Evolutionary conservation across 106 monocot species (phyloP).

Genomic region (Vanilla planifolia): DNA sequence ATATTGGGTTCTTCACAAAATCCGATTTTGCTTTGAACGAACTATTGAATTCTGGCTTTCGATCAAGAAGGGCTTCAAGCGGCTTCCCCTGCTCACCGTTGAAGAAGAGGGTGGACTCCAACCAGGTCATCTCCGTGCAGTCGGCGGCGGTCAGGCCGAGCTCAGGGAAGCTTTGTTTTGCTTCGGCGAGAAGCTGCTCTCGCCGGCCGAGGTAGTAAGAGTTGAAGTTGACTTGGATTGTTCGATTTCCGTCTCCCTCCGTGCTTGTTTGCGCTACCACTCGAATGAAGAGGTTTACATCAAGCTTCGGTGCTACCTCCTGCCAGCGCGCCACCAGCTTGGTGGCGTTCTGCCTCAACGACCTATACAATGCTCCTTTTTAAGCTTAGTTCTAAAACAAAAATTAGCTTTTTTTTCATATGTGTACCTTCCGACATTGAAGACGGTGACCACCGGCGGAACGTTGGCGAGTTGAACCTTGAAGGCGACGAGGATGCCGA

Average conservation of each 20-base stretch:
- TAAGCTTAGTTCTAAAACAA: no score
- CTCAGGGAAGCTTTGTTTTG: slow-evolving; percentile 27
- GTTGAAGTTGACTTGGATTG: slow-evolving; percentile 21
- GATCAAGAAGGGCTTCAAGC: slow-evolving; percentile 9
- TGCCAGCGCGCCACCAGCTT: slow-evolving; percentile 12
- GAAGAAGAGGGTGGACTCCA: slow-evolving; percentile 24
- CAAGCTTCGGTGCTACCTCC: not conserved
- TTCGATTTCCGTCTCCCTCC: not conserved
- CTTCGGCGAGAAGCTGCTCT: slow-evolving; percentile 7
- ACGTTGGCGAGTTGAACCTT: slow-evolving; percentile 35
- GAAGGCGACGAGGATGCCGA: slow-evolving; percentile 38
- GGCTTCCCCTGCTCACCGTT: not conserved
- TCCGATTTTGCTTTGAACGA: slow-evolving; percentile 29
- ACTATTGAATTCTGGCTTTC: not conserved
- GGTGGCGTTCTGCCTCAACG: slow-evolving; percentile 20
- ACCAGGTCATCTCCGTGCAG: slow-evolving; percentile 38
- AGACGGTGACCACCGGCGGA: slow-evolving; percentile 31
- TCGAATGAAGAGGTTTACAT: not conserved
- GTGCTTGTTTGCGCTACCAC: not conserved
- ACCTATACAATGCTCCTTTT: no score
- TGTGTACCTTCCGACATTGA: slow-evolving; percentile 16
- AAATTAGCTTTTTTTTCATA: no score
- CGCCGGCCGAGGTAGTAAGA: slow-evolving; percentile 21
- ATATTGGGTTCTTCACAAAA: slow-evolving; percentile 9
- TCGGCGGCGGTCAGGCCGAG: slow-evolving; percentile 14